A percentile compares a stretch with the other conserved stretches of the same genome.
These are phyloP conservation scores for Microsporum ferrugineum DNA, from an alignment of 2,329 filamentous ascomycete genomes.

Conservation along the genomic window DNA sequence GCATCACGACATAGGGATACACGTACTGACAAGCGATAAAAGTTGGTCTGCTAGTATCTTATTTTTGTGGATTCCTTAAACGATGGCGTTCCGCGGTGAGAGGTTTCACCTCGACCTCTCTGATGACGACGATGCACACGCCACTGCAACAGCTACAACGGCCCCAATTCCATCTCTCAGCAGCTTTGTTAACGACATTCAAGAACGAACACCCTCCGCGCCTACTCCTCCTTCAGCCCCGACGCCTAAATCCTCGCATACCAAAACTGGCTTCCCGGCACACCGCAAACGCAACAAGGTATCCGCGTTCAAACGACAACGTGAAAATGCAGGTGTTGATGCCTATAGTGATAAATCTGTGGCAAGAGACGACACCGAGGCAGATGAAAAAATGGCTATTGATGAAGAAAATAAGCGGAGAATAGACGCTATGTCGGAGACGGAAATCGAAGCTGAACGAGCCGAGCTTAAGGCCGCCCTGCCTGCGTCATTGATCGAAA, in stretches of 20 bases:
- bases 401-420: slow-evolving; percentile 68
- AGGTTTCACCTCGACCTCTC: slow-evolving; percentile 51
- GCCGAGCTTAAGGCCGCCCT: slow-evolving; percentile 69
- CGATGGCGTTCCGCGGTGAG: slow-evolving; percentile 47
- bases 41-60: background rate
- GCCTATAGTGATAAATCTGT: slow-evolving; percentile 11
- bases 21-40: background rate
- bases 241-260: slow-evolving; percentile 51
- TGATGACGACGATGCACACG: slow-evolving; percentile 41
- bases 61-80: background rate
- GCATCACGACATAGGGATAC: background rate
- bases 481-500: slow-evolving; percentile 63
- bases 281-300: slow-evolving; percentile 64
- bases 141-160: slow-evolving; percentile 27
- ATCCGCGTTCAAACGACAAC: slow-evolving; percentile 70
- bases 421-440: slow-evolving; percentile 64
- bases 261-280: slow-evolving; percentile 68
- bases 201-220: slow-evolving; percentile 55
- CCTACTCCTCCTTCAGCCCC: slow-evolving; percentile 24
- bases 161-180: slow-evolving; percentile 20
- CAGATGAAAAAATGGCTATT: slow-evolving; percentile 59
- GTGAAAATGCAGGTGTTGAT: slow-evolving; percentile 20
- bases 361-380: slow-evolving; percentile 20
- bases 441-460: slow-evolving; percentile 70
- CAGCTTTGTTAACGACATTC: slow-evolving; percentile 58